phyloP scores from a whole-genome alignment of 1,284 basidiomycete species.

The Cutaneotrichosporon curvatum region DNA sequence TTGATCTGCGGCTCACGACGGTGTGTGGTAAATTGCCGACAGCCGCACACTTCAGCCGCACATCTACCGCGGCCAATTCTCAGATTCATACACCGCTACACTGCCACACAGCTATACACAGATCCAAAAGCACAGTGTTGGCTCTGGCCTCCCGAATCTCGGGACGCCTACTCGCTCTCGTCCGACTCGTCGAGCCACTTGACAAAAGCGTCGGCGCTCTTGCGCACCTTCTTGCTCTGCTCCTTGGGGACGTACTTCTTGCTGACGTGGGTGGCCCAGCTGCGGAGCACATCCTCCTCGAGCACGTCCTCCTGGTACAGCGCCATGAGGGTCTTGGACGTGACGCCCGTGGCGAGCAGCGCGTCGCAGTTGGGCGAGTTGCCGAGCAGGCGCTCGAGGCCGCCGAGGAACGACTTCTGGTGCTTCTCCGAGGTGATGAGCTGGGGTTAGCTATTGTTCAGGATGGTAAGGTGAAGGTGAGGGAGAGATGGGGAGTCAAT shows the following conservation, averaged over 20 bases:
- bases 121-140: too few species aligned
- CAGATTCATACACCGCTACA: too few species aligned
- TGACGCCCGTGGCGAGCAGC: constrained; percentile 31
- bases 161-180: too few species aligned
- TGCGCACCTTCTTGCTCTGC: constrained; percentile 87
- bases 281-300: constrained; percentile 80
- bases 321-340: constrained; percentile 79
- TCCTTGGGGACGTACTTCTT: constrained; percentile 98
- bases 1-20: too few species aligned
- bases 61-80: too few species aligned
- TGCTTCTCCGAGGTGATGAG: constrained; percentile 70
- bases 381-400: constrained; percentile 76
- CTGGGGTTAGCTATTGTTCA: constrained; percentile 21
- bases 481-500: background rate
- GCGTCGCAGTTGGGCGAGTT: constrained; percentile 52
- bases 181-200: constrained; percentile 45
- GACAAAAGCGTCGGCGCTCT: constrained; percentile 91
- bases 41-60: too few species aligned
- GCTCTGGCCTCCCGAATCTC: too few species aligned
- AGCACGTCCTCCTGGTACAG: constrained; percentile 90
- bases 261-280: constrained; percentile 96
- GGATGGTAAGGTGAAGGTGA: background rate
- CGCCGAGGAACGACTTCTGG: constrained; percentile 87
- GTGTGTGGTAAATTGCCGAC: too few species aligned
- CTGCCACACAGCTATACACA: too few species aligned